phyloP scores from a whole-genome alignment of 106 monocot species.

The Dendrobium nobile region DNA sequence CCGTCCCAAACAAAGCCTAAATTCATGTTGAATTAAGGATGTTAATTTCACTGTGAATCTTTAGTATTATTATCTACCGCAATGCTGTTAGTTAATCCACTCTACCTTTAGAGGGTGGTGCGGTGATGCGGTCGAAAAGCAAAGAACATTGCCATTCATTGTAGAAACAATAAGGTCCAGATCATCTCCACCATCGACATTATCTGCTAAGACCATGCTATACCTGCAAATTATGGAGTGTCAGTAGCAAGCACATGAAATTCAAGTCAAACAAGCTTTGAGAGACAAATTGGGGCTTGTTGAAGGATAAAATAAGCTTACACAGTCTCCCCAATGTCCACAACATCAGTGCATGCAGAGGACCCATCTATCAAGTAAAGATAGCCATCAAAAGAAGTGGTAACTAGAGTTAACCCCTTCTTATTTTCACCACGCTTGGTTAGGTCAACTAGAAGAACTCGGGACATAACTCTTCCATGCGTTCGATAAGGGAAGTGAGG shows the following conservation, averaged over 20 bases:
- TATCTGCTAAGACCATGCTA: conserved; percentile 91
- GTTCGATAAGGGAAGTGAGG: conserved; percentile 83
- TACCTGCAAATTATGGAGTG: conserved; percentile 48
- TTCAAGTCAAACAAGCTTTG: background rate
- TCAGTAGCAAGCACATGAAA: background rate
- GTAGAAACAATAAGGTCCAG: conserved; percentile 96
- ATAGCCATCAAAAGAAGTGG: conserved; percentile 94
- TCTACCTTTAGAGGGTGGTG: conserved; percentile 90
- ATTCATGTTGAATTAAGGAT: background rate
- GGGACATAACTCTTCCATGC: conserved; percentile 86
- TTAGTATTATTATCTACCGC: too few species aligned
- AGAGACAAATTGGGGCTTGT: background rate
- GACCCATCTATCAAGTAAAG: conserved; percentile 93
- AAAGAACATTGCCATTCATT: conserved; percentile 99
- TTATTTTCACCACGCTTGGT: conserved; percentile 58
- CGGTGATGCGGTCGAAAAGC: conserved; percentile 81
- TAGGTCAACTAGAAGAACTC: conserved; percentile 77
- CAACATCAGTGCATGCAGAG: conserved; percentile 89
- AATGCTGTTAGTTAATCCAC: background rate
- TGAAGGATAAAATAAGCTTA: conserved; percentile 28
- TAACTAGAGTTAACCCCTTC: conserved; percentile 79
- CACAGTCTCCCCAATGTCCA: conserved; percentile 98
- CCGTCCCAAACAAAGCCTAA: too few species aligned
- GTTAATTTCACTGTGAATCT: background rate
- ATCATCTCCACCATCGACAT: conserved; percentile 99